Base-by-base conservation (phyloP, 75 land plant genomes). In the Cupressus sempervirens region DNA sequence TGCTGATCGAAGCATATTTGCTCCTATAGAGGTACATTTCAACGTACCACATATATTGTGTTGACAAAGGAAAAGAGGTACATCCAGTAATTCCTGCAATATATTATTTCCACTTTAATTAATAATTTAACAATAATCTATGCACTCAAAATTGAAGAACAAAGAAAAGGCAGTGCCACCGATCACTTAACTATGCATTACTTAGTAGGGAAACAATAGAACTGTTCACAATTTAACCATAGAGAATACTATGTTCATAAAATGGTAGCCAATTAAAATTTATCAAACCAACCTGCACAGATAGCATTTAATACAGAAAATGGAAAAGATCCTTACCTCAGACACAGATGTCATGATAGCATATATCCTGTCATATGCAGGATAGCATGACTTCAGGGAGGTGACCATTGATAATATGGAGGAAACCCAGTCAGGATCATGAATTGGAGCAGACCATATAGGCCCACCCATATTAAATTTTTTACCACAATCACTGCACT, bases 371-470 rank as follows among this genome's bases (percentile, higher is more conserved):
- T 93, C 91, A 88, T 87, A 96, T 65, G 97, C 99, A 29, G 99
- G 99, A 86, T 96, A 98, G 4, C 91, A 52, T 10, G 87, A 91
- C 83, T 92, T 96, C 90, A 90, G 86, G 15, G 91, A 84, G 45
- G 84, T 90, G 38, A 96, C 92, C 87, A 90, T 90, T 81, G 91
- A 85, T 41, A 98, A 88, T 48, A 91, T 93, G 32, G 93, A 90
- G 32, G 87, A 68, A 34, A 96, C 91, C 99, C 99, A 96, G 54
- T 96, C 99, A 53, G 93, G 89, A 79, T 98, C 99, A 87, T 98
- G 99, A 56, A 98, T 98, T 9, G 97, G 99, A 82, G 96, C 99
- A 70, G 99, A 91, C 99, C 99, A 98, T 83, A 98, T 98, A 14
- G 99, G 99, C n/a, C 99, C 99, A 79, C 96, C 99, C 99, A 98